phyloP scores from a whole-genome alignment of 257 asterid genomes.

The Przewalskia tangutica region DNA sequence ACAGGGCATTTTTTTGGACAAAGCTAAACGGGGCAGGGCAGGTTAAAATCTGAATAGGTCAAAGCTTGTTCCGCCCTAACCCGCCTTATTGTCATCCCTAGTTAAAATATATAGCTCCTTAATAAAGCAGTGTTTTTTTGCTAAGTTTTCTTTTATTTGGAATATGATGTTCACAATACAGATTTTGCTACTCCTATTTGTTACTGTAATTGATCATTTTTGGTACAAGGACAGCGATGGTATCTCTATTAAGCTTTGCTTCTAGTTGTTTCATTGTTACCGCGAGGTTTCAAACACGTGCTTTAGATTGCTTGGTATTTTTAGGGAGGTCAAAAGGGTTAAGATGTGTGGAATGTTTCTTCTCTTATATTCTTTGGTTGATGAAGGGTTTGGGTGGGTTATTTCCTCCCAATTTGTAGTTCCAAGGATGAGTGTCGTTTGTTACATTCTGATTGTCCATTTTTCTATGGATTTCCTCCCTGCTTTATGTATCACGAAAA shows the following conservation, averaged over 20 bases:
- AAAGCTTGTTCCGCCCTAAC: too few species aligned
- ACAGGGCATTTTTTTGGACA: too few species aligned
- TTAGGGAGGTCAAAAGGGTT: not conserved
- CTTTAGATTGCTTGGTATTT: not conserved
- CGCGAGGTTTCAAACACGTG: not conserved
- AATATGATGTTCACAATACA: not conserved
- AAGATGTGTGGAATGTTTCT: not conserved
- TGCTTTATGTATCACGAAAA: not conserved
- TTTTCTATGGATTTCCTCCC: not conserved
- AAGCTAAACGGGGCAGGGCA: too few species aligned
- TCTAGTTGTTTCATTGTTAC: not conserved
- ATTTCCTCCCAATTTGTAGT: not conserved
- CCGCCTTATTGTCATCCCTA: too few species aligned
- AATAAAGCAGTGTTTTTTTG: not conserved
- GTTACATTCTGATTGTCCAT: not conserved
- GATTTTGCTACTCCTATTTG: not conserved
- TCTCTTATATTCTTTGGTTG: not conserved
- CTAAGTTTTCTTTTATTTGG: not conserved
- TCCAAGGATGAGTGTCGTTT: not conserved
- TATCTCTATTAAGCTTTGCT: not conserved
- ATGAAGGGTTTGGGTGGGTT: not conserved
- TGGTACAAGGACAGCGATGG: not conserved
- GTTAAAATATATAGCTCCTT: not conserved
- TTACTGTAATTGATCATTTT: not conserved
- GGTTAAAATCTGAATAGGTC: too few species aligned